Evolutionary conservation across 805 yeast species (phyloP), one percentile per base, ranked within the genome.

Genomic region (Candida silvicultrix): DNA sequence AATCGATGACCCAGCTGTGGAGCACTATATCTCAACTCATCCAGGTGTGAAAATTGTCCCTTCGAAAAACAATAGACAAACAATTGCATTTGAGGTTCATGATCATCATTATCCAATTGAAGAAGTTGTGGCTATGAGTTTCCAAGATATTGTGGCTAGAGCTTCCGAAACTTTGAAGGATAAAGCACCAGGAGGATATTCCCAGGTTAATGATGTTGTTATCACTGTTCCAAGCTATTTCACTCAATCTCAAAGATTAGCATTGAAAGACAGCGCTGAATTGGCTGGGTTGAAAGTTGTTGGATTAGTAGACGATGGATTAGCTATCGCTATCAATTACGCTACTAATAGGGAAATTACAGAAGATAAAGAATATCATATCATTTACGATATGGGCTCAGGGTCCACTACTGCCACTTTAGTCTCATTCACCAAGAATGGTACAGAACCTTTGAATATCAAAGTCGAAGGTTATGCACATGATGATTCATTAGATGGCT

Each of bases 351-450:
- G 79, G 42, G 70, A 70, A 28, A 75, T 75, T 49, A 64, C 65
- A 7, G 47, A 49, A 12, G 73, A 71, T 3, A 75, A 71, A 46
- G 79, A 78, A 54, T 74, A 80, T 57, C 86, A 86, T 59, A 60
- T 89, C 42, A 75, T 94, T 32, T 89, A 83, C 60, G 99, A 94
- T 63, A 78, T 86, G 77, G 99, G 99, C 41, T 92, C 96, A 5
- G 95, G 95, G 1, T 83, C 95, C 1, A 85, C 95, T 0, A 79
- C 83, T 45, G 95, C 96, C 2, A 85, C 98, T 0, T 67, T 94
- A n/a, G 78, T 89, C 43, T 80, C 90, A 1, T 71, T 83, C 50
- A 63, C 66, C 16, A 77, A 77, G 20, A 63, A 69, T 22, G 69
- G 70, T 31, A 68, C 71, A 10, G 64, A 73, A 10, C 70, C 71